phyloP scores from a whole-genome alignment of 116 monocot genomes.

The Iris pallida region DNA sequence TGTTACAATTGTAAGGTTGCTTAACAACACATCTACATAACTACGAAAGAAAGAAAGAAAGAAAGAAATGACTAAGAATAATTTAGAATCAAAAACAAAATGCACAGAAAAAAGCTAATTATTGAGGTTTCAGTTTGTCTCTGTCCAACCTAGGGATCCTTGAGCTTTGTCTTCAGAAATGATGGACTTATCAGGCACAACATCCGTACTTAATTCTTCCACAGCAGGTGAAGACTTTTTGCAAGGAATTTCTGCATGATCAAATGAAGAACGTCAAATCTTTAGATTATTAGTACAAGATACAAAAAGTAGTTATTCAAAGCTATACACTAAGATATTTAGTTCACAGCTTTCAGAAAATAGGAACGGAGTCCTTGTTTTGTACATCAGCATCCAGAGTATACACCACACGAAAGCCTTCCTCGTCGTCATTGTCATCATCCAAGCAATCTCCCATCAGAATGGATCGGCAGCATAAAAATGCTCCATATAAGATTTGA shows the following conservation, averaged over 20 bases:
- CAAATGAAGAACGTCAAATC: conserved; percentile 1
- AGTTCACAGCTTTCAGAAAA: background rate
- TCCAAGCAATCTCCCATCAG: background rate
- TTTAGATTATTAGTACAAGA: background rate
- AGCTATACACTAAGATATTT: conserved; percentile 4
- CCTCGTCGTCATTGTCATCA: background rate
- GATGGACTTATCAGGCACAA: too few species aligned
- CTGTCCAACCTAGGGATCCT: too few species aligned
- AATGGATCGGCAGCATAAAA: too few species aligned
- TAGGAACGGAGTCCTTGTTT: background rate
- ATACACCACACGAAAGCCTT: background rate
- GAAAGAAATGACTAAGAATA: too few species aligned
- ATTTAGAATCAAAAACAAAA: background rate
- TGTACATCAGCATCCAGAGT: background rate
- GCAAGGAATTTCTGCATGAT: conserved; percentile 34
- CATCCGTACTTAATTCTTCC: conserved; percentile 28
- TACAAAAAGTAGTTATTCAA: too few species aligned
- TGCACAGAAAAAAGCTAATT: background rate
- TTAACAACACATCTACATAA: too few species aligned
- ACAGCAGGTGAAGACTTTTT: conserved; percentile 18
- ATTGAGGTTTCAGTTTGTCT: too few species aligned
- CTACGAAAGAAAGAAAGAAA: too few species aligned
- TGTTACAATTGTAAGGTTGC: too few species aligned
- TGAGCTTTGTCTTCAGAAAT: too few species aligned
- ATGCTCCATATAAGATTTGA: too few species aligned